Base-by-base conservation (phyloP, 1,284 basidiomycete species). In the Gastroboletus turbinatus region DNA sequence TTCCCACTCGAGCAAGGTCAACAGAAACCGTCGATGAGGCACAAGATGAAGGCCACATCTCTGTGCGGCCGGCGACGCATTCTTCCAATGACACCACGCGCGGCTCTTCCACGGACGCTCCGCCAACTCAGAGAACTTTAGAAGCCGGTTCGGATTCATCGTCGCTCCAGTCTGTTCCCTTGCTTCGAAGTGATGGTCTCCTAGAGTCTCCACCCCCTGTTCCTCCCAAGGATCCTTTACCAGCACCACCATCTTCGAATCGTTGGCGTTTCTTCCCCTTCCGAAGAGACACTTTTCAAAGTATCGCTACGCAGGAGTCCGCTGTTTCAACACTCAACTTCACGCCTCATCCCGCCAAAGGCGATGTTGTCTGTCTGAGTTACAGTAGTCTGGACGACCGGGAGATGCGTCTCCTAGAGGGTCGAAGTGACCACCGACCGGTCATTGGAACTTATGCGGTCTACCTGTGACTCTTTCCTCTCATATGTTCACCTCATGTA, bases 341-440 rank as follows among this genome's bases (percentile, higher is more conserved):
- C 6, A 59, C 65, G 16, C 74, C 76, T 39, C 68, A 71, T 17
- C 73, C 72, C 25, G 60, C 65, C 36, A 81, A 77, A 63, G 88
- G 88, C 2, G 87, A 90, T 44, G 76, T 91, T 5, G 72, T 83
- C 3, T 90, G 89, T 66, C 68, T 92, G 14, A 75, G 75, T 44
- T 94, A 94, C 67, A 75, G 80, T 61, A 89, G 87, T 19, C 74
- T 94, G 42, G 88, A 92, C 62, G 91, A 94, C 67, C 76, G 77
- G 30, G 84, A 78, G 11, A 93, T 93, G 90, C 78, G 84, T 52
- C 74, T 80, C 48, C 67, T 94, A 33, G 87, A 90, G 67, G 92
- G 85, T n/a, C 78, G 86, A 48, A 89, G 87, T 61, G 88, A 90
- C 67, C 88, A 90, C 65, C 73, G 91, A 46, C 91, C 90, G 1